Base-by-base conservation (phyloP, 2,329 filamentous ascomycete genomes). In the Teratosphaeria viscida region DNA sequence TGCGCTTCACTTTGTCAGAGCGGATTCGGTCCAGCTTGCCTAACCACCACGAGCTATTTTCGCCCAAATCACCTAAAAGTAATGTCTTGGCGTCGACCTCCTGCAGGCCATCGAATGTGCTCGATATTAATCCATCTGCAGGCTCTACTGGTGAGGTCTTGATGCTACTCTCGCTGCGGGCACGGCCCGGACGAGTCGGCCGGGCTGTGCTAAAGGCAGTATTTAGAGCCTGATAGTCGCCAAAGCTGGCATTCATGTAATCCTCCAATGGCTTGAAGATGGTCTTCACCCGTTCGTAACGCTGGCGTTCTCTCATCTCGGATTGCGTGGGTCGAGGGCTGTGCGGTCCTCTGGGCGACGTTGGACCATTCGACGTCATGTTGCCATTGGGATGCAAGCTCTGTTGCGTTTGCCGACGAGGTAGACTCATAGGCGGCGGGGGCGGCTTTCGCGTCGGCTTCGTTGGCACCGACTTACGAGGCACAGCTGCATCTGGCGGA, bases 11-110 rank as follows among this genome's bases (percentile, higher is more conserved):
- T 64, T 74, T 70, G 27, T 70, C 70, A 2, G 66, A 63, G 2
- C 61, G 61, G 32, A 68, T 67, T n/a, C 67, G 74, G 26, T 73
- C 64, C 57, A 72, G 59, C 55, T 80, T 80, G 1, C 86, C 88
- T 54, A 86, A 85, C 88, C 89, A 92, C 89, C 88, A 92, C 7
- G 82, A 83, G 2, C 88, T 89, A 68, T 94, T 94, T 70, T 94
- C 89, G 0, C 86, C 87, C 64, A 92, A 80, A 67, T 92, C 84
- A 2, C 88, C 89, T 2, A 92, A 72, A 6, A 91, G 77, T 23
- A 92, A 76, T 5, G 88, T 81, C 68, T 91, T 94, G 0, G 87
- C 83, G 70, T 94, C 89, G 23, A 91, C 74, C 56, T 89, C 85
- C 39, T 81, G 80, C 3, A 85, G 61, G 12, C 72, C 29, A 76